These are phyloP conservation scores for Sphagnurus paluster DNA, from an alignment of 1,284 basidiomycete species.

Conservation along the genomic window DNA sequence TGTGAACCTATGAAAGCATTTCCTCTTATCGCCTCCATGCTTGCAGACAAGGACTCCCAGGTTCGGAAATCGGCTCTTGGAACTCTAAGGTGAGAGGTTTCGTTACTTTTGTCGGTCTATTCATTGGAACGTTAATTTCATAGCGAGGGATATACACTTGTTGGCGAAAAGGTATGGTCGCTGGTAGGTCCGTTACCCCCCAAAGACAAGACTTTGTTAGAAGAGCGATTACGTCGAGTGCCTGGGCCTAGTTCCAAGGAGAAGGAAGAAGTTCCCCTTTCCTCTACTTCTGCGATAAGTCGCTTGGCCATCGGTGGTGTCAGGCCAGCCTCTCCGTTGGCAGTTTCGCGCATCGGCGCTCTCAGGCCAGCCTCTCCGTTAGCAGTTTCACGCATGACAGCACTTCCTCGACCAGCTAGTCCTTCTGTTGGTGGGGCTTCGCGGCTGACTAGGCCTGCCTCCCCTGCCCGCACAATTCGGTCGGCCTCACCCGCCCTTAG, in stretches of 20 bases:
- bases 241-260: slow-evolving; percentile 60
- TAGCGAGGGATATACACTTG: slow-evolving; percentile 81
- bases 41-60: slow-evolving; percentile 85
- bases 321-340: slow-evolving; percentile 57
- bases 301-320: slow-evolving; percentile 51
- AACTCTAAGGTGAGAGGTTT: slow-evolving; percentile 58
- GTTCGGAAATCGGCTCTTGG: slow-evolving; percentile 85
- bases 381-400: slow-evolving; percentile 39
- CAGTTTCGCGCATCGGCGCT: slow-evolving; percentile 40
- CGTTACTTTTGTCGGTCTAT: slow-evolving; percentile 1
- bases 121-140: slow-evolving; percentile 8
- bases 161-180: slow-evolving; percentile 86
- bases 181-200: slow-evolving; percentile 75
- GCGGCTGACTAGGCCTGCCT: slow-evolving; percentile 59
- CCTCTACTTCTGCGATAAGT: slow-evolving; percentile 39
- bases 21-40: slow-evolving; percentile 76
- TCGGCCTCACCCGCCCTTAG: slow-evolving; percentile 52
- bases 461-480: slow-evolving; percentile 52
- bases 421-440: slow-evolving; percentile 53
- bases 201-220: slow-evolving; percentile 90
- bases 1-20: slow-evolving; percentile 82
- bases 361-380: slow-evolving; percentile 59
- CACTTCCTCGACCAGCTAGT: slow-evolving; percentile 62
- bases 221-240: slow-evolving; percentile 86
- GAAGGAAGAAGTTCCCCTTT: slow-evolving; percentile 39